These are phyloP conservation scores for Pythium apleroticum DNA, from an alignment of 352 stramenopile genomes.

Conservation along the genomic window DNA sequence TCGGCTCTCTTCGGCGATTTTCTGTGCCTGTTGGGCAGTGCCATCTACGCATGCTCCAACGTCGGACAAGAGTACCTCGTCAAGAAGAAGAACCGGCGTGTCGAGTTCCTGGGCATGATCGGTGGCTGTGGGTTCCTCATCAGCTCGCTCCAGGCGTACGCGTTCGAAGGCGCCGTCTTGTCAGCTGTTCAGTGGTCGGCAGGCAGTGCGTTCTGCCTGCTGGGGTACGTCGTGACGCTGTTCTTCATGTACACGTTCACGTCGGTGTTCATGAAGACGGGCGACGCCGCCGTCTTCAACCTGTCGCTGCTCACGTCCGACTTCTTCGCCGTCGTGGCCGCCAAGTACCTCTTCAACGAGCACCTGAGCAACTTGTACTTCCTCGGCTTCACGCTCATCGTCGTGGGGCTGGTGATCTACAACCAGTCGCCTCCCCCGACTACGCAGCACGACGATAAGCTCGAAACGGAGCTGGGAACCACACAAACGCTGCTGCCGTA, in stretches of 20 bases:
- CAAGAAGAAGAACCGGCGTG: conserved; percentile 77
- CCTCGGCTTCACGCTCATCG: conserved; percentile 81
- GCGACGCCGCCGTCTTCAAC: conserved; percentile 96
- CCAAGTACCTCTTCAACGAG: conserved; percentile 89
- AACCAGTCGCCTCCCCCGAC: conserved; percentile 52
- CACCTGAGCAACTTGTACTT: conserved; percentile 84
- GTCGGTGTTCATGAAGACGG: conserved; percentile 74
- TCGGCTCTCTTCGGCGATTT: conserved; percentile 87
- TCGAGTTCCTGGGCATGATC: conserved; percentile 95
- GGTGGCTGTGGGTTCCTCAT: conserved; percentile 92
- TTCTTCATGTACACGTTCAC: conserved; percentile 92
- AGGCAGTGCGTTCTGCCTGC: conserved; percentile 53
- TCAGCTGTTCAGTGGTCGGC: conserved; percentile 49
- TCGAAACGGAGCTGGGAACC: conserved; percentile 35
- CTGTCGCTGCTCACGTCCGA: conserved; percentile 95
- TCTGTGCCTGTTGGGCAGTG: conserved; percentile 89
- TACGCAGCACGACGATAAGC: conserved; percentile 35
- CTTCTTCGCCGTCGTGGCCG: conserved; percentile 91
- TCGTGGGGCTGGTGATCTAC: conserved; percentile 73
- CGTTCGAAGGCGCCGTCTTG: conserved; percentile 77
- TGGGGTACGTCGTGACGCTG: conserved; percentile 78
- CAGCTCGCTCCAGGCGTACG: conserved; percentile 72
- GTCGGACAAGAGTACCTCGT: conserved; percentile 87
- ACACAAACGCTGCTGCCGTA: conserved; percentile 24
- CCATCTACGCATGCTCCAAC: conserved; percentile 93